phyloP scores from a whole-genome alignment of 2,329 filamentous ascomycete species.

The Exophiala xenobiotica region DNA sequence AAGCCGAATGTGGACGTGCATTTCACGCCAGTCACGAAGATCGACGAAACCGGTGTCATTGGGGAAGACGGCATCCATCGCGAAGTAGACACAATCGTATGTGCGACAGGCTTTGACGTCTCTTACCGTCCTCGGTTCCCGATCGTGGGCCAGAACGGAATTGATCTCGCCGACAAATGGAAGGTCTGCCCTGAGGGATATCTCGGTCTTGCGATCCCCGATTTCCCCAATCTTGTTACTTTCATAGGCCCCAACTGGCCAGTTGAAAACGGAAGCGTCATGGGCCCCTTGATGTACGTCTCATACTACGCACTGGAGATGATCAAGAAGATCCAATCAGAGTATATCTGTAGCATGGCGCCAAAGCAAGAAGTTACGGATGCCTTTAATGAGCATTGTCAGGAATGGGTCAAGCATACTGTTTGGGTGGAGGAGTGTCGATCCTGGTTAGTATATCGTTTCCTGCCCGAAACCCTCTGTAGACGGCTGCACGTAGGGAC shows the following conservation, averaged over 20 bases:
- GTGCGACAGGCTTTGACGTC: slow-evolving; percentile 45
- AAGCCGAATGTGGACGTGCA: slow-evolving; percentile 53
- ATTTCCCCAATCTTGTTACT: slow-evolving; percentile 32
- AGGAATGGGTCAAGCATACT: slow-evolving; percentile 51
- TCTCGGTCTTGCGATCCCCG: slow-evolving; percentile 32
- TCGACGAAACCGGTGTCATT: slow-evolving; percentile 46
- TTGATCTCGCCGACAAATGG: slow-evolving; percentile 49
- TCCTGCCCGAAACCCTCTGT: slow-evolving; percentile 25
- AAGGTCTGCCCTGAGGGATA: slow-evolving; percentile 33
- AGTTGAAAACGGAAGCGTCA: slow-evolving; percentile 48
- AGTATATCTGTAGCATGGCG: slow-evolving; percentile 44
- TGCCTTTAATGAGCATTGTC: slow-evolving; percentile 41
- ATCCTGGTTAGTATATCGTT: slow-evolving; percentile 33
- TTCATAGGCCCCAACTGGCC: slow-evolving; percentile 39
- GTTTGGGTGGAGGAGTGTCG: slow-evolving; percentile 50
- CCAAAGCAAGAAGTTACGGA: slow-evolving; percentile 36
- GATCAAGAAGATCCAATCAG: slow-evolving; percentile 42
- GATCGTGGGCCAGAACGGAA: slow-evolving; percentile 39
- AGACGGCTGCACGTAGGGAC: too few relatives aligned
- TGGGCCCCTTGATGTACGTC: slow-evolving; percentile 43
- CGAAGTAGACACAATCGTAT: slow-evolving; percentile 37
- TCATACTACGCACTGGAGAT: slow-evolving; percentile 42
- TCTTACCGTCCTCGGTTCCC: slow-evolving; percentile 46
- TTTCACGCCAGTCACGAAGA: slow-evolving; percentile 47
- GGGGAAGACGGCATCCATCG: slow-evolving; percentile 38